A percentile compares a stretch with the other conserved stretches of the same genome.
These are phyloP conservation scores for Botrytis byssoidea DNA, from an alignment of 2,329 filamentous ascomycete species.

Conservation along the genomic window DNA sequence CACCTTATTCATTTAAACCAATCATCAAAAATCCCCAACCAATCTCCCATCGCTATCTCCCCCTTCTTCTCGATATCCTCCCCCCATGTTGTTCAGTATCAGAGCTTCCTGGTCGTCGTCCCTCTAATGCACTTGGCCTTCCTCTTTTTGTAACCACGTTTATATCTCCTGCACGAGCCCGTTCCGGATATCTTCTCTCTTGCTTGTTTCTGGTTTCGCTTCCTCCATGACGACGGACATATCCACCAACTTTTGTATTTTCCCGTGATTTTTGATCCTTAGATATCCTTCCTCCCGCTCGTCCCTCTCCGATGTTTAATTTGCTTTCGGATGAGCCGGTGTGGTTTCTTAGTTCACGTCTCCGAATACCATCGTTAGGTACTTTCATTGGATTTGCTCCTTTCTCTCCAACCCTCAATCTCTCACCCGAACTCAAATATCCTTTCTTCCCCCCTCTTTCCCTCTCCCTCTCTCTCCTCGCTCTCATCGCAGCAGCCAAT, in stretches of 20 bases:
- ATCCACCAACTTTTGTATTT: neutral
- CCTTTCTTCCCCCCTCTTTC: too few relatives aligned
- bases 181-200: neutral
- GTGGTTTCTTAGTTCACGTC: neutral
- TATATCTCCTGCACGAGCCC: neutral
- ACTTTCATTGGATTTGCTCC: neutral
- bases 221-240: neutral
- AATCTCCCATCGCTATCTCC: too few relatives aligned
- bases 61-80: neutral
- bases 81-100: neutral
- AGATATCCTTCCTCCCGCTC: neutral
- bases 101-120: neutral
- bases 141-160: neutral
- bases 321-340: neutral
- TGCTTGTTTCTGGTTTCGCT: neutral
- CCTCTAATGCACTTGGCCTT: neutral
- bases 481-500: constrained; percentile 1
- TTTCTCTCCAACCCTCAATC: neutral
- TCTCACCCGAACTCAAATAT: neutral
- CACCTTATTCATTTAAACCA: too few relatives aligned
- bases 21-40: neutral
- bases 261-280: neutral
- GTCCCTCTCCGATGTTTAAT: neutral
- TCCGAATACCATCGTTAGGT: neutral
- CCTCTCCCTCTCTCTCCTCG: neutral